Evolutionary conservation across 1,284 basidiomycete species (phyloP), one percentile per base, ranked within the genome.

Genomic region (Omphalotus olearius): DNA sequence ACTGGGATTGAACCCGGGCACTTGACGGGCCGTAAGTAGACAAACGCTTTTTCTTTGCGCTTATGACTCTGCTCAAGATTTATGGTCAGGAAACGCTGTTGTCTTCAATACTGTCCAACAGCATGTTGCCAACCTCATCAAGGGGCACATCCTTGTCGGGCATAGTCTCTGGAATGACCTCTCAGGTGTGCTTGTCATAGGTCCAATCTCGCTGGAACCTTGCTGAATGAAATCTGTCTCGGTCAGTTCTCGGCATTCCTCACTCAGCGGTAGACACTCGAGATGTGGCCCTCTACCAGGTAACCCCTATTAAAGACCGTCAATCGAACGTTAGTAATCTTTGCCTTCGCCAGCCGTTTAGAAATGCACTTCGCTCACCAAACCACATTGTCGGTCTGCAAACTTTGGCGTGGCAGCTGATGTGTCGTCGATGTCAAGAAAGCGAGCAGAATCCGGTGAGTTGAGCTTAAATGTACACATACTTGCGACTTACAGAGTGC

Each of bases 261-360:
- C 88, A 91, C 66, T 79, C 82, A 20, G 86, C 88, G 9, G 81
- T 85, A n/a, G 73, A 76, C 47, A 91, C 88, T n/a, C 79, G 88
- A 51, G 89, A 91, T 59, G 85, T 89, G 40, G 88, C 82, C 2
- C 68, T 91, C 28, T 91, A 89, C 67, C 80, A 83, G 64, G 76
- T 76, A 57, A 38, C 61, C 54, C 4, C 47, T 33, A 52, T 53
- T 14, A 30, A 11, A 10, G 3, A 18, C 20, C 20, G 45, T 40
- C 20, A 35, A 28, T 45, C 54, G 43, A 33, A 51, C 42, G 49
- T 44, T 33, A 13, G 9, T 33, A 2, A 9, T 33, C 13, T 13
- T 33, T 9, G 9, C 13, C 13, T 47, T 40, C 38, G 39, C 28
- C 51, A 76, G 70, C 88, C 88, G 1, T 91, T 90, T 62, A 77